A percentile compares a stretch with the other conserved stretches of the same genome.
phyloP scores from a whole-genome alignment of 352 stramenopile genomes.

The Phytophthora quininea region DNA sequence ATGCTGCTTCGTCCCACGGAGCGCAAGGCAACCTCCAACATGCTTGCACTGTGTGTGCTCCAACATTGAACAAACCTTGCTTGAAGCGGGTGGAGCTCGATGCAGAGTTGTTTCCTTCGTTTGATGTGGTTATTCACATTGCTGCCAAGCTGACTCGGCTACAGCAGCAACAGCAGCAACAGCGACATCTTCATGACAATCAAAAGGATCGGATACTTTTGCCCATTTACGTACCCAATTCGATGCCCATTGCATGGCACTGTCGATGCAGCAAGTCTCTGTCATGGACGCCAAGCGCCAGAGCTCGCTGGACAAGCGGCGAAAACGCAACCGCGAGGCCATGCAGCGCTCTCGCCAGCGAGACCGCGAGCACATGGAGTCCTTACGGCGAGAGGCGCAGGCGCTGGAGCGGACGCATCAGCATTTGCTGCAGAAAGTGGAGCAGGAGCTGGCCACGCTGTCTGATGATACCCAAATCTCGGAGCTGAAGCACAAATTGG shows the following conservation, averaged over 20 bases:
- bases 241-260: neutral
- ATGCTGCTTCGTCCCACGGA: neutral
- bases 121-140: too few species aligned
- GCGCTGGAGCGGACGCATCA: slow-evolving; percentile 43
- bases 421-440: slow-evolving; percentile 41
- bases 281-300: slow-evolving; percentile 25
- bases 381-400: slow-evolving; percentile 37
- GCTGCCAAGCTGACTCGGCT: too few species aligned
- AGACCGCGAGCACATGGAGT: slow-evolving; percentile 61
- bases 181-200: too few species aligned
- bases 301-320: slow-evolving; percentile 50
- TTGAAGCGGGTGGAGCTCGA: too few species aligned
- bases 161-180: too few species aligned
- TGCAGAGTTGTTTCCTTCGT: too few species aligned
- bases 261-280: neutral
- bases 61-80: too few species aligned
- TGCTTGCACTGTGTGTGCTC: neutral
- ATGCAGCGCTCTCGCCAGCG: slow-evolving; percentile 63
- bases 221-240: neutral
- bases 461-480: slow-evolving; percentile 3
- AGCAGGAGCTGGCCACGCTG: slow-evolving; percentile 36
- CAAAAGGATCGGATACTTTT: too few species aligned
- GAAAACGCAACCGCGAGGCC: slow-evolving; percentile 62
- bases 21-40: neutral
- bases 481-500: slow-evolving; percentile 38